Evolutionary conservation across 2,329 filamentous ascomycete species (phyloP).

Genomic region (Sarocladium kiliense): DNA sequence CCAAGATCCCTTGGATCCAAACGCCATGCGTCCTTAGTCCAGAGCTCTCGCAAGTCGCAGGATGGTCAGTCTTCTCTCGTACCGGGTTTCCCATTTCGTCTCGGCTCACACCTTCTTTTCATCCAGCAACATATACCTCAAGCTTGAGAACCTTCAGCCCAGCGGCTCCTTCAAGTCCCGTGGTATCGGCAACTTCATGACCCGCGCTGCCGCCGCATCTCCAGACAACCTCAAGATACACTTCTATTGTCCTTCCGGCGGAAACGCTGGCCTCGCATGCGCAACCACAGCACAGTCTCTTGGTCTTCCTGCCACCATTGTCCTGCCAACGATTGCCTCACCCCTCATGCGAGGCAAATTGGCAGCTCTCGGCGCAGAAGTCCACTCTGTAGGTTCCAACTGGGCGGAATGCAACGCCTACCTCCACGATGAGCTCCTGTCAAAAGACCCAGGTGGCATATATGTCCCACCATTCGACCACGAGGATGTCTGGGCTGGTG

Average conservation of each 20-base stretch:
- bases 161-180: constrained; percentile 83
- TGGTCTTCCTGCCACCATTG: constrained; percentile 64
- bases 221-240: constrained; percentile 37
- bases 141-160: constrained; percentile 80
- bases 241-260: constrained; percentile 77
- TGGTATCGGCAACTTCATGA: constrained; percentile 68
- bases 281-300: constrained; percentile 66
- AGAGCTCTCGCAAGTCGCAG: constrained; percentile 62
- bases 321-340: constrained; percentile 63
- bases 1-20: constrained; percentile 58
- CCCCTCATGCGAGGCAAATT: constrained; percentile 69
- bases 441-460: constrained; percentile 45
- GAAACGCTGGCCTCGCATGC: constrained; percentile 80
- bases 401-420: constrained; percentile 67
- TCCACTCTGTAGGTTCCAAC: constrained; percentile 62
- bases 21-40: constrained; percentile 67
- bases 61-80: constrained; percentile 51
- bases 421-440: constrained; percentile 54
- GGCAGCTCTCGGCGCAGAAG: constrained; percentile 59
- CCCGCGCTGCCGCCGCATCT: constrained; percentile 27
- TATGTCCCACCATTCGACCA: constrained; percentile 70
- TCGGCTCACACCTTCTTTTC: constrained; percentile 11
- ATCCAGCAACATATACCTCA: constrained; percentile 69
- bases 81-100: constrained; percentile 8
- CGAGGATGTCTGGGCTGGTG: constrained; percentile 61